phyloP scores from a whole-genome alignment of 2,329 filamentous ascomycete species.

The Metarhizium guizhouense region DNA sequence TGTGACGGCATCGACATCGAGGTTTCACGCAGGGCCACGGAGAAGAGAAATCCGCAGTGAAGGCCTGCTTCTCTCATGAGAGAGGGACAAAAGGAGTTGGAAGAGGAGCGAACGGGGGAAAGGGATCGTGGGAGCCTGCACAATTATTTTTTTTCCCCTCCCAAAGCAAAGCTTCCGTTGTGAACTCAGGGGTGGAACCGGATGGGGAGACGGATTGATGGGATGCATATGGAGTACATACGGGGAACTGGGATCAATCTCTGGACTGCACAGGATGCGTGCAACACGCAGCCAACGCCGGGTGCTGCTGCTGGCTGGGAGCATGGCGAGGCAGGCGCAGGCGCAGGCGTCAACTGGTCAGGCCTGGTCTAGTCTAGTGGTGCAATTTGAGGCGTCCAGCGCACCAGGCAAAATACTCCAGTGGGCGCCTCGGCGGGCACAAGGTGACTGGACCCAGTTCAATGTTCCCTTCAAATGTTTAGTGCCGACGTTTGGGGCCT shows the following conservation, averaged over 20 bases:
- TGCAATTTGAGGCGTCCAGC: too few relatives aligned
- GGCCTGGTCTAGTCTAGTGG: too few relatives aligned
- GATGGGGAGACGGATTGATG: conserved; percentile 3
- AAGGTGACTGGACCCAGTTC: too few relatives aligned
- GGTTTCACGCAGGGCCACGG: neutral
- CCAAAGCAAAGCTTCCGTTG: conserved; percentile 8
- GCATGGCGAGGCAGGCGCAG: too few relatives aligned
- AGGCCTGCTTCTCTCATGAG: conserved; percentile 1
- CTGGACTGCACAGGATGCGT: too few relatives aligned
- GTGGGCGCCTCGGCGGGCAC: too few relatives aligned
- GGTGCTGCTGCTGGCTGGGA: too few relatives aligned
- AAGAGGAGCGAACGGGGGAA: conserved; percentile 1
- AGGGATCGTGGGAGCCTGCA: conserved; percentile 6
- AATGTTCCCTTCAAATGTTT: too few relatives aligned
- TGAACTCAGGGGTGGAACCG: conserved; percentile 15
- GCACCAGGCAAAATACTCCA: too few relatives aligned
- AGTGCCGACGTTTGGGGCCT: neutral
- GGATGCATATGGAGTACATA: neutral
- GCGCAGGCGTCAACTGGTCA: too few relatives aligned
- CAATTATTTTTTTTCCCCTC: conserved; percentile 12
- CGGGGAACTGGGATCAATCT: neutral
- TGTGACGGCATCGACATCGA: neutral
- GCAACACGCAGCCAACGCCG: too few relatives aligned
- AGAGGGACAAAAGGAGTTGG: neutral
- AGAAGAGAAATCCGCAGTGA: neutral